Evolutionary conservation across 768 basidiomycete genomes (phyloP), one percentile per base, ranked within the genome.

Genomic region (Rhodotorula toruloides): DNA sequence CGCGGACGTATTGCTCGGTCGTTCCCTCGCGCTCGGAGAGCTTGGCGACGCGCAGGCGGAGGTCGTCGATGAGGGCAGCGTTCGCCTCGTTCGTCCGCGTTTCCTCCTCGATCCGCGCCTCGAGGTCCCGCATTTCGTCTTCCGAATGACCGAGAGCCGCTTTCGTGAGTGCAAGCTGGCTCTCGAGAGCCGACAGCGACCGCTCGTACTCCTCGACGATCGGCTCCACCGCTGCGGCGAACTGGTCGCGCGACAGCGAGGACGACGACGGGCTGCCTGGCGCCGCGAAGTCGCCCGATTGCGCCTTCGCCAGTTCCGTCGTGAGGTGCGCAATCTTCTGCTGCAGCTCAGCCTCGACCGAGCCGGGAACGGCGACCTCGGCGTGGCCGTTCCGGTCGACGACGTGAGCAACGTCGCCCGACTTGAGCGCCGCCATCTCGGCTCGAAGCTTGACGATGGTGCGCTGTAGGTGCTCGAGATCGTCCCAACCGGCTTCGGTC

Each of bases 121-220:
- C 91, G 77, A 91, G 92, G 79, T 96, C 92, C 69, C 90, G 87
- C 50, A 90, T 86, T 78, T 96, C 82, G 73, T 93, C 90, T 76
- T 96, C 94, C 58, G 94, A 91, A 74, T 91, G 87, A 56, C 88
- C 76, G 47, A 96, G 79, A 27, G 92, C 90, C 3, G 89, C 90
- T 55, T 88, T 83, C 72, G 91, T 91, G 61, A 93, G 81, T 71
- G 84, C 89, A 58, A 96, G 81, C 78, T 94, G 91, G 0, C 89
- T 89, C 77, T 99, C 96, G 83, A 99, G 88, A 4, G 91, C 87
- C 47, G 86, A 84, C 71, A 98, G 94, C 1, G 91, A 91, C 81
- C 94, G 91, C 81, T 99, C 94, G 78, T 99, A 99, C 79, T 97
- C 92, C 78, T 96, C 90, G 57, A 99, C 96, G 72, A 99, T 92